These are phyloP conservation scores for Butyriboletus appendiculatus DNA, from an alignment of 1,284 basidiomycete species.

Conservation along the genomic window DNA sequence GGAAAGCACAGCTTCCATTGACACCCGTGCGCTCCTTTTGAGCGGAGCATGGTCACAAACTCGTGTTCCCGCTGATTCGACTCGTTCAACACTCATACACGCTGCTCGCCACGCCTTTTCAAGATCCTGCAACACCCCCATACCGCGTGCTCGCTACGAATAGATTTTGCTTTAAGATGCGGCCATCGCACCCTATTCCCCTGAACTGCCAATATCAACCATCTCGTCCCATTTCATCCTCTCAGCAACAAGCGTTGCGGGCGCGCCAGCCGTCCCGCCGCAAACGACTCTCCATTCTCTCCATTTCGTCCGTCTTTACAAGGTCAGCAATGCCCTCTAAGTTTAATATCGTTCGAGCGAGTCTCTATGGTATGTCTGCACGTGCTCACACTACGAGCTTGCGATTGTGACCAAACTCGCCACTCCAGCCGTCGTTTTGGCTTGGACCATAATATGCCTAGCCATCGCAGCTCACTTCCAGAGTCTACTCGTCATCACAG, in stretches of 20 bases:
- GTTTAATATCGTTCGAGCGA: conserved; percentile 66
- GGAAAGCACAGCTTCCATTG: conserved; percentile 21
- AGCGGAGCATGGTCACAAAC: conserved; percentile 22
- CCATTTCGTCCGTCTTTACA: conserved; percentile 32
- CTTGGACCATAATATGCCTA: conserved; percentile 74
- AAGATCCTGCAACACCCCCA: conserved; percentile 25
- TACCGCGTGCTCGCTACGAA: conserved; percentile 32
- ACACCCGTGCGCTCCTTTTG: conserved; percentile 25
- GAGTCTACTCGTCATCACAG: conserved; percentile 64
- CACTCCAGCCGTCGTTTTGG: conserved; percentile 54
- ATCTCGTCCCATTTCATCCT: conserved; percentile 18
- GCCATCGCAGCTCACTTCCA: conserved; percentile 77
- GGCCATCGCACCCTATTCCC: conserved; percentile 35
- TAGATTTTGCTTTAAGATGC: conserved; percentile 37
- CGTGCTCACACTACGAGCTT: background rate
- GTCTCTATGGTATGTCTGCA: conserved; percentile 56
- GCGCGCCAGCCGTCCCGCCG: conserved; percentile 41
- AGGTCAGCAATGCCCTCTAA: conserved; percentile 44
- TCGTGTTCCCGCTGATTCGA: conserved; percentile 26
- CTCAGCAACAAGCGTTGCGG: conserved; percentile 19
- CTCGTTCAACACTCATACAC: conserved; percentile 40
- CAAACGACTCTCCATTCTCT: conserved; percentile 34
- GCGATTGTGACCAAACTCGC: conserved; percentile 9
- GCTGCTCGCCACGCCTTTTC: conserved; percentile 32
- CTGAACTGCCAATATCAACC: conserved; percentile 29